Base-by-base conservation (phyloP, 371 early-diverging fungal genomes). In the Gilbertella persicaria region DNA sequence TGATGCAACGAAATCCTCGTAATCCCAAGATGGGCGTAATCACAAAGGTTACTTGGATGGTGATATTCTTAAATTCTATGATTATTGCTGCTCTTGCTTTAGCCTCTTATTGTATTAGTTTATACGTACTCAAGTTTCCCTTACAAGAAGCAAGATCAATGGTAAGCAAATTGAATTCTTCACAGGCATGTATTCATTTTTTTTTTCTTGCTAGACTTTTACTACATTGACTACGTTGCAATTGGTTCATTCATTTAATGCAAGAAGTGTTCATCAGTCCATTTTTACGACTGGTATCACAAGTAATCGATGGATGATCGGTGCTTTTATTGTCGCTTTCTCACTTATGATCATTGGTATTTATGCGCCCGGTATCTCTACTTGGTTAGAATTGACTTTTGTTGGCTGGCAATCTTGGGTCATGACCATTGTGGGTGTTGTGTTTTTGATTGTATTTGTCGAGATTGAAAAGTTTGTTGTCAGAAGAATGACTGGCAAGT, bases 1-100 rank as follows among this genome's bases (percentile, higher is more conserved):
- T 92, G 29, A 93, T 97, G 92, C 57, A 77, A 23, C 82, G 87
- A 49, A 82, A 83, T 2, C 97, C 96, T 23, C 87, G 94, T n/a
- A 60, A 79, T 26, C 65, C 78, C 3, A 77, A 71, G 26, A 68
- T 77, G 54, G 88, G 88, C 13, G 82, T 92, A 38, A 45, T 85
- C 14, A 77, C 68, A 19, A 68, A 50, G 42, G 40, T 52, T 13
- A 62, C 70, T 19, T 69, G 70, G 66, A 12, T 60, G 5, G 46
- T 66, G 12, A 60, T 69, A 16, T 58, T 58, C 36, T 28, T 44
- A 0, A 62, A 69, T 19, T 58, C 66, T 4, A 50, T 61, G 41
- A 55, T 84, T 30, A 90, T 91, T 58, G 93, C 91, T 6, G 19
- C 81, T 17, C 50, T 83, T 14, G 72, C 84, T 42, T 78, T 81